phyloP scores from a whole-genome alignment of 768 basidiomycete species.

The Leccinum subgranulosum region DNA sequence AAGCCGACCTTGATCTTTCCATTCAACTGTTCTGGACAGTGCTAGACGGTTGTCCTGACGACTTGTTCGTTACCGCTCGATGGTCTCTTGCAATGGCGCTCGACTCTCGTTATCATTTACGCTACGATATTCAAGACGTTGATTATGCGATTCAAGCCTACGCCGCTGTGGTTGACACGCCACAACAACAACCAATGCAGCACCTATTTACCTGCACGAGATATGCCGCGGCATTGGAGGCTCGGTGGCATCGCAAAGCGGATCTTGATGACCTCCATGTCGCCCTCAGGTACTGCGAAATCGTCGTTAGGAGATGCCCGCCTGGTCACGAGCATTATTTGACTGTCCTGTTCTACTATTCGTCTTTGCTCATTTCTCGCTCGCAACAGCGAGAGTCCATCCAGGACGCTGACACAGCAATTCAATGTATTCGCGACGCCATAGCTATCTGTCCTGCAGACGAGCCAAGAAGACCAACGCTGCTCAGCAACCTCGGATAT shows the following conservation, averaged over 20 bases:
- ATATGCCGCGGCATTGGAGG: constrained; percentile 2
- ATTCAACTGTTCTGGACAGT: constrained; percentile 7
- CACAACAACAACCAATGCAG: constrained; percentile 1
- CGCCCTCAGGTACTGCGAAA: constrained; percentile 9
- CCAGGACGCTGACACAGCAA: constrained; percentile 16
- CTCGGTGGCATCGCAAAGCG: constrained; percentile 9
- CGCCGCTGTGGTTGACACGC: constrained; percentile 7
- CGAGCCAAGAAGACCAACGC: neutral
- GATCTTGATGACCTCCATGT: constrained; percentile 11
- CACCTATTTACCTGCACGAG: constrained; percentile 2
- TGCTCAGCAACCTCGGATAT: constrained; percentile 12
- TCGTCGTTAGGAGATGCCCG: constrained; percentile 3
- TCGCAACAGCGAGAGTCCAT: constrained; percentile 10
- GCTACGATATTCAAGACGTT: constrained; percentile 14
- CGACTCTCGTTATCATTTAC: constrained; percentile 7
- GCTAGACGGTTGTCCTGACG: constrained; percentile 4
- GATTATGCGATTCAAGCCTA: constrained; percentile 9
- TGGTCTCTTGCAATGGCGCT: constrained; percentile 7
- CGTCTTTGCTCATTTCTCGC: constrained; percentile 10
- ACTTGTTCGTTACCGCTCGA: constrained; percentile 4
- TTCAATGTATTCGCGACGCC: constrained; percentile 7
- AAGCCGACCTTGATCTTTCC: constrained; percentile 20
- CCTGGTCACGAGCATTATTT: constrained; percentile 4
- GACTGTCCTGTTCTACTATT: neutral
- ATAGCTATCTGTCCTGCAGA: constrained; percentile 5